Percentiles rank a stretch among this genome's conserved stretches.
Conservation (phyloP, 176 grass and related monocot species). For the Chrysopogon serrulatus region DNA sequence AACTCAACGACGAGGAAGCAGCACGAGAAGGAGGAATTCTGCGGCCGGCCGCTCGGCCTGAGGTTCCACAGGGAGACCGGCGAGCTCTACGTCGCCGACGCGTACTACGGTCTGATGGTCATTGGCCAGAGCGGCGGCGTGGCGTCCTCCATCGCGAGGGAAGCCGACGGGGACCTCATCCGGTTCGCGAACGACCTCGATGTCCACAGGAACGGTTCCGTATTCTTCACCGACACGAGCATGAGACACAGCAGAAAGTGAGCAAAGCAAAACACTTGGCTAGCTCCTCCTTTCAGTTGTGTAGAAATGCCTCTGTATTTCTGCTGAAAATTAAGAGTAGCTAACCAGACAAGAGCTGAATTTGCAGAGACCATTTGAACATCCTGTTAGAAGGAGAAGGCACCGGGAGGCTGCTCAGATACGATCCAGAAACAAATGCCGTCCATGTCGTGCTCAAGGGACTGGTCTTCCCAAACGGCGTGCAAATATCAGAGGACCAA, state of each 20-base stretch:
- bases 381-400: constrained; percentile 86
- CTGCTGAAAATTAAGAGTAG: background rate
- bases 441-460: constrained; percentile 56
- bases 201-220: constrained; percentile 73
- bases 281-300: background rate
- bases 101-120: constrained; percentile 79
- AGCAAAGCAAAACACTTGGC: background rate
- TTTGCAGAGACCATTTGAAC: constrained; percentile 67
- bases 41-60: constrained; percentile 84
- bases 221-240: constrained; percentile 95
- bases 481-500: constrained; percentile 83
- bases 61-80: constrained; percentile 58
- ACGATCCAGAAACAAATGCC: constrained; percentile 44
- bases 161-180: constrained; percentile 50
- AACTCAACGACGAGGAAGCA: constrained; percentile 64
- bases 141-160: constrained; percentile 48
- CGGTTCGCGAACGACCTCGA: constrained; percentile 90
- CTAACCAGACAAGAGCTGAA: background rate
- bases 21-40: constrained; percentile 60
- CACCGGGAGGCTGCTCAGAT: constrained; percentile 71
- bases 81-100: constrained; percentile 80
- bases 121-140: constrained; percentile 51
- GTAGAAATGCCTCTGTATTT: background rate
- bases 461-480: constrained; percentile 80
- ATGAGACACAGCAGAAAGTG: constrained; percentile 80